Percentiles rank a stretch among this genome's conserved stretches.
Evolutionary conservation across 192 early-diverging fungal species (phyloP).

Genomic region (Backusella mclennaniae): DNA sequence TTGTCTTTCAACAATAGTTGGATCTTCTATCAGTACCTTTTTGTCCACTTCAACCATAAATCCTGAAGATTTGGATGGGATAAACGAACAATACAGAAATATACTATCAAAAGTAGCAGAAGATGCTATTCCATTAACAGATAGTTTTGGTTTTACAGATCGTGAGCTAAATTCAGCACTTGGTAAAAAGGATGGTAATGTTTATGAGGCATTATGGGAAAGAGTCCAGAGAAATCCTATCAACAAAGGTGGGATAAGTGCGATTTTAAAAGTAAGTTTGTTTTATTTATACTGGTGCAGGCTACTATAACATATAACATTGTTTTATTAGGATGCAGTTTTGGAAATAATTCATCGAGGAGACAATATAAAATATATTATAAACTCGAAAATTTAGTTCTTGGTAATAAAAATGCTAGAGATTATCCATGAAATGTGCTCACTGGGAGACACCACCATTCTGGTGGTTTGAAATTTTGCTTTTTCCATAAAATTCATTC

Average conservation of each 20-base stretch:
- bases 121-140: slow-evolving; percentile 68
- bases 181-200: slow-evolving; percentile 62
- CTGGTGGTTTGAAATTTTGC: too few relatives aligned
- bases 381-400: background rate
- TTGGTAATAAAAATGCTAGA: background rate
- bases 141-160: slow-evolving; percentile 72
- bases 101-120: slow-evolving; percentile 53
- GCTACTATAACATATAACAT: background rate
- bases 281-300: background rate
- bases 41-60: slow-evolving; percentile 45
- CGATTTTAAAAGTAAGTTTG: slow-evolving; percentile 12
- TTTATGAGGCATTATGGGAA: slow-evolving; percentile 63
- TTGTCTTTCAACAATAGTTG: slow-evolving; percentile 42
- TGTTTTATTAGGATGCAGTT: slow-evolving; percentile 5
- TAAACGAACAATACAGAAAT: slow-evolving; percentile 8
- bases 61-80: slow-evolving; percentile 33
- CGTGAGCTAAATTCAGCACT: slow-evolving; percentile 64
- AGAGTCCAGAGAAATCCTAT: slow-evolving; percentile 29
- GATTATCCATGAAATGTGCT: too few relatives aligned
- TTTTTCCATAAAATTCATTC: too few relatives aligned
- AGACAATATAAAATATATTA: background rate
- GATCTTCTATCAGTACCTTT: slow-evolving; percentile 37
- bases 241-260: slow-evolving; percentile 14
- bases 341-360: slow-evolving; percentile 4
- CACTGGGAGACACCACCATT: too few relatives aligned